These are phyloP conservation scores for Calocybe indica DNA, from an alignment of 768 basidiomycete genomes.

Conservation along the genomic window DNA sequence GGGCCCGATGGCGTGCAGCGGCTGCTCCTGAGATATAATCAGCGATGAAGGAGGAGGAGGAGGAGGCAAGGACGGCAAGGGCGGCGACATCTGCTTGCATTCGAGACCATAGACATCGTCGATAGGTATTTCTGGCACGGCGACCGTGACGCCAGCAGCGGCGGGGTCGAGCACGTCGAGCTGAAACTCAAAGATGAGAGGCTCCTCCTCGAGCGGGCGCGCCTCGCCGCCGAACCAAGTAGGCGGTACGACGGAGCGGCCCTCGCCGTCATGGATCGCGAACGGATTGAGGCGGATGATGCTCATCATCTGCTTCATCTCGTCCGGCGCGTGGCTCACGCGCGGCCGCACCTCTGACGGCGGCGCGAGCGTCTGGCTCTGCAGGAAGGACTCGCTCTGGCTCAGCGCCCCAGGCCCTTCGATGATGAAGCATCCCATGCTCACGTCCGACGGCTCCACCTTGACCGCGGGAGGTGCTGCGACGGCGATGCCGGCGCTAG, in stretches of 20 bases:
- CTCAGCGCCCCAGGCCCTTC: conserved; percentile 25
- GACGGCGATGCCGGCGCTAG: conserved; percentile 1
- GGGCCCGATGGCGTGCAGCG: too few species aligned
- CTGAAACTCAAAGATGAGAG: conserved; percentile 63
- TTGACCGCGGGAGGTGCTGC: conserved; percentile 22
- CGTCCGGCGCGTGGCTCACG: conserved; percentile 63
- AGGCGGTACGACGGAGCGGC: conserved; percentile 27
- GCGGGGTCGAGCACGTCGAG: conserved; percentile 21
- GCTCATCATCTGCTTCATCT: conserved; percentile 75
- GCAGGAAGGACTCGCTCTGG: conserved; percentile 11
- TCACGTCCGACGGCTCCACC: conserved; percentile 20
- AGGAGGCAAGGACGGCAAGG: too few species aligned
- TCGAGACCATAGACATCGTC: too few species aligned
- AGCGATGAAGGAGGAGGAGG: too few species aligned
- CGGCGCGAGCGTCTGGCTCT: conserved; percentile 38
- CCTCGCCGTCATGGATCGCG: conserved; percentile 50
- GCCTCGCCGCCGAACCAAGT: conserved; percentile 47
- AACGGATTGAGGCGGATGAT: conserved; percentile 76
- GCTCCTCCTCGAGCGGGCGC: conserved; percentile 54
- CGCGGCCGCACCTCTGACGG: conserved; percentile 69
- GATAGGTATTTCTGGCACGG: too few species aligned
- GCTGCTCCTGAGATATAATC: too few species aligned
- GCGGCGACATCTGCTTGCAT: too few species aligned
- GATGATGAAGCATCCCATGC: conserved; percentile 34
- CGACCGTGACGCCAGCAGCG: too few species aligned